These are phyloP conservation scores for Acacia acuminata DNA, from an alignment of 306 rosid genomes.

Conservation along the genomic window DNA sequence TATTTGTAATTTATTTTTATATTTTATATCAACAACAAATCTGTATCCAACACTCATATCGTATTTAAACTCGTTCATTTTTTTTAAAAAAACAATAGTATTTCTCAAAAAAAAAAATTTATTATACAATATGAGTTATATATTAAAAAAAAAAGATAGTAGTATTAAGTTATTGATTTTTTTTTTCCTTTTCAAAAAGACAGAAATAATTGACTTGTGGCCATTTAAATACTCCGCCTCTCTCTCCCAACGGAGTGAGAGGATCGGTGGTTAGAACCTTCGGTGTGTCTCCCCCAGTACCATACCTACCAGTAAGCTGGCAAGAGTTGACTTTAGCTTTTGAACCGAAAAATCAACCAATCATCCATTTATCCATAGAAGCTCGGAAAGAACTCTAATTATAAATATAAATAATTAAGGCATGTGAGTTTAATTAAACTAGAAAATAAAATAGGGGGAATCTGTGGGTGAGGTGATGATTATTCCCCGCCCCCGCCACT, in stretches of 20 bases:
- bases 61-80: background rate
- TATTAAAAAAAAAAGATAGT: no score
- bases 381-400: background rate
- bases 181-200: no score
- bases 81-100: no score
- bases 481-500: no score
- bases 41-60: background rate
- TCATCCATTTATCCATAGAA: background rate
- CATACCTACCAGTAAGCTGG: background rate
- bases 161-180: no score
- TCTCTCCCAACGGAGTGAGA: background rate
- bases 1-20: no score
- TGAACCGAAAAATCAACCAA: background rate
- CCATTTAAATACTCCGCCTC: no score
- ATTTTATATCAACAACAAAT: background rate
- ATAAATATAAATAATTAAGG: no score
- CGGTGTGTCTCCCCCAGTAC: background rate
- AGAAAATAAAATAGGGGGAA: background rate
- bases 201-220: no score
- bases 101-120: no score
- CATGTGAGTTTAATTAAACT: no score
- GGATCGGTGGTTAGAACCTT: background rate
- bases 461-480: background rate
- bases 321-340: background rate
- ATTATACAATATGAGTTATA: no score